phyloP scores from a whole-genome alignment of 2,329 filamentous ascomycete species.

The Trichoderma gracile region DNA sequence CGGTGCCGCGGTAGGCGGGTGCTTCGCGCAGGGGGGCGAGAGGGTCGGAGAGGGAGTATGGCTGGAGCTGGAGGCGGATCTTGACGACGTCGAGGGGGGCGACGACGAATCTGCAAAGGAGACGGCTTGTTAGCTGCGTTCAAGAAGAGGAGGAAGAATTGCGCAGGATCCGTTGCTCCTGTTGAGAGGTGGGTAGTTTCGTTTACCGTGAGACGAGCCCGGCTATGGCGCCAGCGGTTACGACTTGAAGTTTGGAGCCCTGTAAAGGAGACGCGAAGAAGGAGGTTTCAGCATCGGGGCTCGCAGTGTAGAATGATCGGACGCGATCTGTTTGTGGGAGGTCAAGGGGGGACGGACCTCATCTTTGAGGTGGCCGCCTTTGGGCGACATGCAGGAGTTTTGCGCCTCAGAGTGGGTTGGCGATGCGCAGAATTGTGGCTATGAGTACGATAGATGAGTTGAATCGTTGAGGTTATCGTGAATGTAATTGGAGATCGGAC shows the following conservation, averaged over 20 bases:
- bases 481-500: no score
- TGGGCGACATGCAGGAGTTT: conserved; percentile 40
- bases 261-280: conserved; percentile 30
- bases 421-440: neutral
- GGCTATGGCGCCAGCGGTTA: conserved; percentile 61
- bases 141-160: conserved; percentile 37
- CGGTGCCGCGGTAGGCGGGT: conserved; percentile 69
- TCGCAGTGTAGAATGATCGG: neutral
- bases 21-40: conserved; percentile 56
- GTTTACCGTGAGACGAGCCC: conserved; percentile 82
- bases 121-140: conserved; percentile 56
- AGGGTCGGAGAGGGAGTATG: conserved; percentile 78
- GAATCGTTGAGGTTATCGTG: no score
- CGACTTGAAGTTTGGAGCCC: conserved; percentile 59
- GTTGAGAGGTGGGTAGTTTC: neutral
- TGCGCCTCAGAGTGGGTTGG: conserved; percentile 11
- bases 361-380: conserved; percentile 55
- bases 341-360: conserved; percentile 45
- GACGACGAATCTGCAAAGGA: conserved; percentile 71
- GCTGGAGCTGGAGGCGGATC: conserved; percentile 93
- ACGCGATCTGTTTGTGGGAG: neutral
- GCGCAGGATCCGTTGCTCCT: neutral
- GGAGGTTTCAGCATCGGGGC: neutral
- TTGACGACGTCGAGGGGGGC: conserved; percentile 97
- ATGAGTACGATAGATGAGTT: no score